A percentile compares a stretch with the other conserved stretches of the same genome.
Evolutionary conservation across 352 stramenopile species (phyloP).

Genomic region (Aphanomyces cochlioides): DNA sequence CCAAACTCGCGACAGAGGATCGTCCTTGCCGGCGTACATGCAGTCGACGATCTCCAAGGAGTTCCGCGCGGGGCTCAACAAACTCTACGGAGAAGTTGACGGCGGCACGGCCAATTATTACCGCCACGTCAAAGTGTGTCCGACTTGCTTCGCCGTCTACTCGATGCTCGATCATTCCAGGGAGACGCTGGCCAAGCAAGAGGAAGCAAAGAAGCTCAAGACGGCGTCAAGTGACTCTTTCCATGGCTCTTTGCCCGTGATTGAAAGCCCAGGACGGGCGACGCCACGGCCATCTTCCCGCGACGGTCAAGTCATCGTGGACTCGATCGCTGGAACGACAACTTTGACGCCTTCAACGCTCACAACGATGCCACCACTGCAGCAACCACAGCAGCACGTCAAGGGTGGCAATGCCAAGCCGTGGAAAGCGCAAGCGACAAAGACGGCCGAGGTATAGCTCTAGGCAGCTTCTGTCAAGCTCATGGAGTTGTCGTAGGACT

Average conservation of each 20-base stretch:
- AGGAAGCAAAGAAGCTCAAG: not conserved
- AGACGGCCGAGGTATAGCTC: no score
- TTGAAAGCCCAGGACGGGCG: no score
- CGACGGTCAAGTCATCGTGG: no score
- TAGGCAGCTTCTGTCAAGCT: no score
- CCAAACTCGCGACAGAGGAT: not conserved
- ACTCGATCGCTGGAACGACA: no score
- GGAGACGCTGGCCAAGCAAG: constrained; percentile 14
- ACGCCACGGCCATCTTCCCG: no score
- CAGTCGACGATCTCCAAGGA: constrained; percentile 51
- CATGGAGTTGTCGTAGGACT: constrained; percentile 6
- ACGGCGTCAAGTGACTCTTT: not conserved
- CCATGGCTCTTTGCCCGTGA: not conserved
- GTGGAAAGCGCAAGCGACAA: no score
- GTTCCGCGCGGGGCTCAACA: constrained; percentile 47
- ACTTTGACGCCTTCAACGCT: no score
- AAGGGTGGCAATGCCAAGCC: not conserved
- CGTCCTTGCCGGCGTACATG: constrained; percentile 33
- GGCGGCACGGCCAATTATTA: constrained; percentile 70
- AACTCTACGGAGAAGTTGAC: constrained; percentile 55
- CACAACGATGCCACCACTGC: no score
- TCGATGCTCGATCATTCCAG: constrained; percentile 71
- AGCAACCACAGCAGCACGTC: not conserved
- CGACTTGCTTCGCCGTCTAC: constrained; percentile 85
- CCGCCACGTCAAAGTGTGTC: constrained; percentile 78